These are phyloP conservation scores for Corylus heterophylla DNA, from an alignment of 306 rosid genomes.

Conservation along the genomic window DNA sequence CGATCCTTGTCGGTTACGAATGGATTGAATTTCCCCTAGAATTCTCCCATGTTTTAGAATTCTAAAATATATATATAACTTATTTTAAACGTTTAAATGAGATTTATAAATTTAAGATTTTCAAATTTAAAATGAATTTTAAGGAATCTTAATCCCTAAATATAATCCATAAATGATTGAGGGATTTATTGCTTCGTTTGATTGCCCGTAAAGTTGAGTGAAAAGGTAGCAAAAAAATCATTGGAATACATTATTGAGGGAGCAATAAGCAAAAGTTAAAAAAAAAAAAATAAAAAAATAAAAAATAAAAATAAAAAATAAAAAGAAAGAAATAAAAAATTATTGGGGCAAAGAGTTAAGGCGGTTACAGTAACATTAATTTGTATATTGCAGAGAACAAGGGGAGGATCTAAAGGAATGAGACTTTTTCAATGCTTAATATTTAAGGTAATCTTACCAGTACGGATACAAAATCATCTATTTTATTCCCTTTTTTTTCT, in stretches of 20 bases:
- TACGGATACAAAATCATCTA: not conserved
- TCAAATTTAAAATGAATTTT: no score
- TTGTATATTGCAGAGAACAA: not conserved
- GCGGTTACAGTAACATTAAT: not conserved
- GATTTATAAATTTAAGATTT: no score
- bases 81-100: no score
- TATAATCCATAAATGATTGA: no score
- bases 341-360: not conserved
- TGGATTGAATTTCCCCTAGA: no score
- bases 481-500: not conserved
- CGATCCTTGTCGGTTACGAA: no score
- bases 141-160: no score
- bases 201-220: constrained; percentile 21
- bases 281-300: not conserved
- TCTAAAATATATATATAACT: no score
- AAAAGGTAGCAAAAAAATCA: constrained; percentile 16
- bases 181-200: not conserved
- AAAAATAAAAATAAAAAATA: not conserved
- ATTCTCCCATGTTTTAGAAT: no score
- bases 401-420: not conserved
- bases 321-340: not conserved
- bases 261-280: constrained; percentile 5
- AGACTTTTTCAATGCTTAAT: not conserved
- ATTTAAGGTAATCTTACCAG: not conserved
- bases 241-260: constrained; percentile 20